phyloP scores from a whole-genome alignment of 2,329 filamentous ascomycete species.

The Pseudovirgaria hyperparasitica region DNA sequence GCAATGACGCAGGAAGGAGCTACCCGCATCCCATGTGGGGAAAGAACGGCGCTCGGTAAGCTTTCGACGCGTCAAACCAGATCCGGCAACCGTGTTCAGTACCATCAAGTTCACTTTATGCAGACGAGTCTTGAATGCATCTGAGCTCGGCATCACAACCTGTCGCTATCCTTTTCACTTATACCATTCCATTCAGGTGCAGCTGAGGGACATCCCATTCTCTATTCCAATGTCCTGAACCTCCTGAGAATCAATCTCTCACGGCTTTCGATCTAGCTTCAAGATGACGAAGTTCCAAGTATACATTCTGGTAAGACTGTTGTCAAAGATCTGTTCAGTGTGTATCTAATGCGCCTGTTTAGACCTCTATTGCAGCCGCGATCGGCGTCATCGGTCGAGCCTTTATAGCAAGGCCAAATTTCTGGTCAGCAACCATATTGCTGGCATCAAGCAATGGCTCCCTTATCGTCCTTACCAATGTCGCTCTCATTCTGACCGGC shows the following conservation, averaged over 20 bases:
- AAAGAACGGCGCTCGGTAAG: too few relatives aligned
- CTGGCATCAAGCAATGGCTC: conserved; percentile 93
- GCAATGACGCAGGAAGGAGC: too few relatives aligned
- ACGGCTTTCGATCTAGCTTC: conserved; percentile 2
- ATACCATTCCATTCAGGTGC: too few relatives aligned
- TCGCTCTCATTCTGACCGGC: conserved; percentile 69
- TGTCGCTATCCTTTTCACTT: too few relatives aligned
- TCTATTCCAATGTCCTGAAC: conserved; percentile 4
- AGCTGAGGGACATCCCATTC: conserved; percentile 8
- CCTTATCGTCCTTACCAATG: conserved; percentile 83
- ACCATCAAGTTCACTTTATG: too few relatives aligned
- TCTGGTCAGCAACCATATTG: conserved; percentile 96
- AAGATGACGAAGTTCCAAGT: conserved; percentile 20
- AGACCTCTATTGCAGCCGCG: conserved; percentile 67
- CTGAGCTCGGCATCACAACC: too few relatives aligned
- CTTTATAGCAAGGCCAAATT: conserved; percentile 90
- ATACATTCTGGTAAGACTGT: conserved; percentile 19
- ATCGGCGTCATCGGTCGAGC: conserved; percentile 76
- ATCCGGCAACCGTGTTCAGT: too few relatives aligned
- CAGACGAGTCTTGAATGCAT: too few relatives aligned
- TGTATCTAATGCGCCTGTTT: conserved; percentile 1
- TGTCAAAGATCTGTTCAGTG: background rate
- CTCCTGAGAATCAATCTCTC: conserved; percentile 1
- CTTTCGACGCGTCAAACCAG: too few relatives aligned
- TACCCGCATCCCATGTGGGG: too few relatives aligned